Evolutionary conservation across 805 yeast species (phyloP), one percentile per base, ranked within the genome.

Genomic region (Vanderwaltozyma polyspora): DNA sequence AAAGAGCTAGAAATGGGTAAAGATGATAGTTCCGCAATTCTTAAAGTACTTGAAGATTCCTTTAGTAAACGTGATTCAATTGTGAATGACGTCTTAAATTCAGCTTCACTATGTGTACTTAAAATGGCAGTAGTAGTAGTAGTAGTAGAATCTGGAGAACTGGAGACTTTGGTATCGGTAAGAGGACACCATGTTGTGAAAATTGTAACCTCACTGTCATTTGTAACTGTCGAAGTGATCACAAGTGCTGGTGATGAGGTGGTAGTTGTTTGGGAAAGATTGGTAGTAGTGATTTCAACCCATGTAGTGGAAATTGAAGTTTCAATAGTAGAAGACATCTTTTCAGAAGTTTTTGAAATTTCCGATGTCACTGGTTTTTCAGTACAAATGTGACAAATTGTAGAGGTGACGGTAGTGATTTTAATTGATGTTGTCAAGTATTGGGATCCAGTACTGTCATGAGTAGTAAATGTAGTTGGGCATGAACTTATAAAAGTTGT

Each of bases 161-260:
- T 10, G n/a, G 28, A 23, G n/a, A n/a, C n/a, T n/a, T n/a, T n/a
- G n/a, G 4, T 6, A 10, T 31, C 29, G 19, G 45, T 41, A 14
- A 43, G 25, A 19, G 54, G 52, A 28, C 52, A 48, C 46, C 50
- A 45, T 14, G 61, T 52, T 25, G 52, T 39, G 33, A 63, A 59
- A 15, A 35, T 32, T 29, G 53, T 40, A 29, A 40, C 41, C 7
- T 45, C 41, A 14, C 61, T 60, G 28, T 46, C 32, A 6, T 44
- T 35, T 6, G 51, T 48, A 3, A 45, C 39, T 4, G 59, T 52
- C 13, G 29, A 14, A 10, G 35, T 18, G n/a, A 29, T 19, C n/a
- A 26, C 11, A 13, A 6, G 28, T 31, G 22, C n/a, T 12, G n/a
- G 9, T 15, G 27, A 13, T 16, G 32, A 9, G 23, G 35, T 19